Conservation (phyloP, 1,284 basidiomycete genomes). For the Microbotryum intermedium region DNA sequence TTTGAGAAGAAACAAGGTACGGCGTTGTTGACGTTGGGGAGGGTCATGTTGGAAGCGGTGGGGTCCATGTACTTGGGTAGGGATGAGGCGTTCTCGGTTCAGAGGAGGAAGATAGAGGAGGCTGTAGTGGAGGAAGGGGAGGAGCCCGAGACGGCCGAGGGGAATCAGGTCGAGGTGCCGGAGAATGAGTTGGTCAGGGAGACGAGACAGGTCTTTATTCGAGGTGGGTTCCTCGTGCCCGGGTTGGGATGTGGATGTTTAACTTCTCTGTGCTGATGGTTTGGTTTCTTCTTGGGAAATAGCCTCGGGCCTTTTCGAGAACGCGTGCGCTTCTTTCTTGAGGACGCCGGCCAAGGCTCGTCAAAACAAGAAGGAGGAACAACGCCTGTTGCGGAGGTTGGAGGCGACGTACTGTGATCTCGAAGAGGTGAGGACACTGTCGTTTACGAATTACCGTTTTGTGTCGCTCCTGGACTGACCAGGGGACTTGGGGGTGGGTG, state of each 20-base stretch:
- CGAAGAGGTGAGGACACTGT: neutral
- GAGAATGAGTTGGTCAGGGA: constrained; percentile 30
- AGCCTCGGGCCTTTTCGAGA: constrained; percentile 30
- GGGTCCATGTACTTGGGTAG: constrained; percentile 20
- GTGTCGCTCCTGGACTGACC: too few species aligned
- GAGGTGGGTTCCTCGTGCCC: constrained; percentile 11
- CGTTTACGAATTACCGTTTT: too few species aligned
- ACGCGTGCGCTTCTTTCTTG: constrained; percentile 26
- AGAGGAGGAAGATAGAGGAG: constrained; percentile 25
- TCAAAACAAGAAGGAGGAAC: constrained; percentile 9
- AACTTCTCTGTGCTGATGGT: neutral
- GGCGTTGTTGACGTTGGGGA: constrained; percentile 16
- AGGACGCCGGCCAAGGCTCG: constrained; percentile 1
- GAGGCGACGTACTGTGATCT: constrained; percentile 28
- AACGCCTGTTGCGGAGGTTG: constrained; percentile 19
- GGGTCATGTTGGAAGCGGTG: constrained; percentile 25
- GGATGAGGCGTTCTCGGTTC: constrained; percentile 8
- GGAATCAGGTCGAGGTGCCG: constrained; percentile 8
- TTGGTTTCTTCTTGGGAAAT: neutral
- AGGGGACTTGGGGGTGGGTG: too few species aligned
- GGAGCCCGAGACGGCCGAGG: constrained; percentile 37
- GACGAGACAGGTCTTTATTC: constrained; percentile 29
- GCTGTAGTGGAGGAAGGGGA: constrained; percentile 42
- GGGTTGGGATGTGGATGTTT: too few species aligned
- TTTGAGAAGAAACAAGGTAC: constrained; percentile 24